Evolutionary conservation across 1,284 basidiomycete genomes (phyloP).

Genomic region (Puccinia coronata): DNA sequence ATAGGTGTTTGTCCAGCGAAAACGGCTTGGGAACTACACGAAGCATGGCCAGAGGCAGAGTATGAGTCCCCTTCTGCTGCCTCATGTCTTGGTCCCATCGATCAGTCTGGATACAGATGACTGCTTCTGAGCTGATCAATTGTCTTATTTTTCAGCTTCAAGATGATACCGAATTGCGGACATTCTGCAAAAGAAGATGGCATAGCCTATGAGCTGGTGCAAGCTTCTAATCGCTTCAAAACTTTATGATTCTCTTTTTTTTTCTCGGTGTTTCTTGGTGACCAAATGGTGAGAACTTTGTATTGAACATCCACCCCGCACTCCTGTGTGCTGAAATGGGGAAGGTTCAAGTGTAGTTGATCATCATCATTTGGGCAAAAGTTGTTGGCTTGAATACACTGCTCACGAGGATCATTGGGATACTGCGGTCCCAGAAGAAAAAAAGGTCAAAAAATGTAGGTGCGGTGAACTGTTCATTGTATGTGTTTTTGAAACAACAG

Average conservation of each 20-base stretch:
- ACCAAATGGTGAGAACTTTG: not conserved
- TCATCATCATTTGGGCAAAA: too few species aligned
- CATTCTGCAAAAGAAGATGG: conserved; percentile 81
- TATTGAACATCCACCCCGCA: not conserved
- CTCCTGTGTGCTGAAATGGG: not conserved
- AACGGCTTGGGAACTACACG: conserved; percentile 60
- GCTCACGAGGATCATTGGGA: too few species aligned
- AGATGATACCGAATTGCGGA: conserved; percentile 85
- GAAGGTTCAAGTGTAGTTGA: too few species aligned
- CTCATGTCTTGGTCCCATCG: not conserved
- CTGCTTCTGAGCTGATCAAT: conserved; percentile 41
- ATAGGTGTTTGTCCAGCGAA: conserved; percentile 62
- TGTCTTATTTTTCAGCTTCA: conserved; percentile 62
- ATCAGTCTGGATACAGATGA: not conserved
- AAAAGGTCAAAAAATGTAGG: too few species aligned
- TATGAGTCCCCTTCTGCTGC: conserved; percentile 47
- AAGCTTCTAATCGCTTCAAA: conserved; percentile 62
- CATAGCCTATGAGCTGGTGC: conserved; percentile 71
- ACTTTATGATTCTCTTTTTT: conserved; percentile 3
- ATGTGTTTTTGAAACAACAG: too few species aligned
- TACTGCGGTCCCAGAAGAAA: too few species aligned
- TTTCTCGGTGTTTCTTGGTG: not conserved
- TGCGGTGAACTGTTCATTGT: too few species aligned
- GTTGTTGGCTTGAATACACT: too few species aligned
- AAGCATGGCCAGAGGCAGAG: conserved; percentile 73